Base-by-base conservation (phyloP, 2,329 filamentous ascomycete genomes). In the Colletotrichum orbiculare region DNA sequence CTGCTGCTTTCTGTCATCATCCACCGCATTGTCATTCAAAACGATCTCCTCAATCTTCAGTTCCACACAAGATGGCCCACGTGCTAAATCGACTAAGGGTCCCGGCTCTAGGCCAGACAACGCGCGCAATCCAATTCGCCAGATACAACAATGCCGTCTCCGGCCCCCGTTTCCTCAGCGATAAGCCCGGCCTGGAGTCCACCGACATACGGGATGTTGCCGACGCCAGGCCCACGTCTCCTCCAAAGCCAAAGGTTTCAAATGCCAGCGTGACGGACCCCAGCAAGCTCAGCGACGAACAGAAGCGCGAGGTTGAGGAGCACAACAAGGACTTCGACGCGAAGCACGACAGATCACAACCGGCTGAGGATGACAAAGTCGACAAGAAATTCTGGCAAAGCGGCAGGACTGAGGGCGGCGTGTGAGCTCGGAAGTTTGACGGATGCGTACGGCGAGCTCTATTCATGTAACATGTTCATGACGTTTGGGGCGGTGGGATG, bases 321-420 rank as follows among this genome's bases (percentile, higher is more conserved):
- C 87, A 89, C 71, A 89, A 89, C 65, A 68, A 67, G 68, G 85
- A 89, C 1, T 89, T 89, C 72, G 83, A 83, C 52, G 71, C 80
- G 69, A 82, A 82, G 67, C 82, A 88, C 69, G 86, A 85, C 62
- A 78, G 74, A 11, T 79, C 81, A 0, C 69, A 75, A 6, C 48
- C 68, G 3, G 82, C 82, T 0, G 75, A 71, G 1, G 73, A 77
- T 1, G 84, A 87, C 63, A 84, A 84, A 75, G 85, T 88, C 2
- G 77, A 86, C 64, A 83, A 84, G 73, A 82, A 80, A 15, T 89
- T 84, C 67, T 89, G 86, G 84, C 42, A 42, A 8, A 63, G 55
- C 13, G 56, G 60, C 7, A 60, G 15, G 25, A 35, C 6, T 47
- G 25, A n/a, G 49, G 25, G 50, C 47, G 15, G 37, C 8, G 37